Conservation (phyloP, 495 filamentous ascomycete genomes). For the Xylaria sp. region DNA sequence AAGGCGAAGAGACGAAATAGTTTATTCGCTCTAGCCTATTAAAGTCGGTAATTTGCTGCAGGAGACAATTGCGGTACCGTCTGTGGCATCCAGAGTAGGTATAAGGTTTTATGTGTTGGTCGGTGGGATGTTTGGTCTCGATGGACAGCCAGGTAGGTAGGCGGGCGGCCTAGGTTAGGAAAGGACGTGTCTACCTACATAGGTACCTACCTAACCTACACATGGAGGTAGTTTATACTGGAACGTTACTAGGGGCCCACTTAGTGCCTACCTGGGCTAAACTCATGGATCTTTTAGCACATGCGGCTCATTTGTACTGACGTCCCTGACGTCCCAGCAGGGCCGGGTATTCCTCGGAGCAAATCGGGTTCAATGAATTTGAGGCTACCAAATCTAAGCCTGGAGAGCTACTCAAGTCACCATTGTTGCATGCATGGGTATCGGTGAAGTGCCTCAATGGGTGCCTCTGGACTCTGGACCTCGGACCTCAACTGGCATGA, state of each 20-base stretch:
- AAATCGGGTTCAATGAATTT: conserved; percentile 32
- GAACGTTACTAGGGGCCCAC: too few relatives aligned
- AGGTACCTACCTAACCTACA: neutral
- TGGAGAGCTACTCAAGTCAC: conserved; percentile 3
- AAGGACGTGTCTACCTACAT: neutral
- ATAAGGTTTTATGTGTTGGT: too few relatives aligned
- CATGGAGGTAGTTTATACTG: neutral
- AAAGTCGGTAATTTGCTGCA: neutral
- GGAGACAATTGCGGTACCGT: neutral
- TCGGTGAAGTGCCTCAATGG: neutral
- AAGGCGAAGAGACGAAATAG: neutral
- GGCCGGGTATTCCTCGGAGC: conserved; percentile 33
- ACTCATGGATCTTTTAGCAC: neutral
- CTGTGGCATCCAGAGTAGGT: too few relatives aligned
- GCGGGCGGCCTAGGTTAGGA: too few relatives aligned
- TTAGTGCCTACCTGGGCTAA: too few relatives aligned
- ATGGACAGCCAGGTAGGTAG: neutral
- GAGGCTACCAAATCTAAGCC: conserved; percentile 13
- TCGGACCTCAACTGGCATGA: conserved; percentile 34
- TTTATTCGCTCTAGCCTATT: neutral
- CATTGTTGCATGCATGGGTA: neutral
- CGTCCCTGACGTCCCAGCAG: neutral
- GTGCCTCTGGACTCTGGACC: neutral
- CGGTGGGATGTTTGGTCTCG: neutral
- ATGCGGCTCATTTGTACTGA: neutral